Evolutionary conservation across 148 eudicot genomes (phyloP).

Genomic region (Fagopyrum tataricum): DNA sequence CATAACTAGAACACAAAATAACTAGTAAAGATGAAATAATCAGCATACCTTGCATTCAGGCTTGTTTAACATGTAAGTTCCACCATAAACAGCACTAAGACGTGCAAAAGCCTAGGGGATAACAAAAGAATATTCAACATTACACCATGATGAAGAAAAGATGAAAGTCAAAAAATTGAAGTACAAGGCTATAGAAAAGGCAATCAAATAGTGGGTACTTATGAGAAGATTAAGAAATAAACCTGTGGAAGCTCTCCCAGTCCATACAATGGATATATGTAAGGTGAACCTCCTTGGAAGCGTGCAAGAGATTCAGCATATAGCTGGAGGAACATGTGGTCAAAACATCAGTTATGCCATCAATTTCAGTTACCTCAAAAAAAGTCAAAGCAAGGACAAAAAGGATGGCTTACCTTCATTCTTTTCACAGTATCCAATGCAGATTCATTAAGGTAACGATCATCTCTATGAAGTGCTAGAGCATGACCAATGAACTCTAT

Average conservation of each 20-base stretch:
- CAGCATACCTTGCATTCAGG: conserved; percentile 79
- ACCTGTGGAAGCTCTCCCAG: conserved; percentile 99
- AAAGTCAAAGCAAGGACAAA: background rate
- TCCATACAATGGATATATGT: conserved; percentile 94
- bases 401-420: conserved; percentile 54
- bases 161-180: background rate
- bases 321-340: conserved; percentile 35
- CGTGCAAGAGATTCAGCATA: conserved; percentile 92
- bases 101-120: conserved; percentile 80
- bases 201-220: background rate
- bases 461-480: conserved; percentile 90
- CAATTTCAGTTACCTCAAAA: background rate
- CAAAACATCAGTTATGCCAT: conserved; percentile 8
- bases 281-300: conserved; percentile 95
- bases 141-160: background rate
- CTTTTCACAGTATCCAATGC: conserved; percentile 92
- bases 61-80: conserved; percentile 93
- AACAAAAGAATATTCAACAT: background rate
- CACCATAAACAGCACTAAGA: conserved; percentile 98
- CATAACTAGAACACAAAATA: background rate
- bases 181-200: background rate
- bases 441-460: conserved; percentile 71
- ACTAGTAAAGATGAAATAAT: background rate
- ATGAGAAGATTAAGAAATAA: conserved; percentile 3
- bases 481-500: conserved; percentile 94